Conservation (phyloP, 768 basidiomycete species). For the Termitomyces bulborhizus region DNA sequence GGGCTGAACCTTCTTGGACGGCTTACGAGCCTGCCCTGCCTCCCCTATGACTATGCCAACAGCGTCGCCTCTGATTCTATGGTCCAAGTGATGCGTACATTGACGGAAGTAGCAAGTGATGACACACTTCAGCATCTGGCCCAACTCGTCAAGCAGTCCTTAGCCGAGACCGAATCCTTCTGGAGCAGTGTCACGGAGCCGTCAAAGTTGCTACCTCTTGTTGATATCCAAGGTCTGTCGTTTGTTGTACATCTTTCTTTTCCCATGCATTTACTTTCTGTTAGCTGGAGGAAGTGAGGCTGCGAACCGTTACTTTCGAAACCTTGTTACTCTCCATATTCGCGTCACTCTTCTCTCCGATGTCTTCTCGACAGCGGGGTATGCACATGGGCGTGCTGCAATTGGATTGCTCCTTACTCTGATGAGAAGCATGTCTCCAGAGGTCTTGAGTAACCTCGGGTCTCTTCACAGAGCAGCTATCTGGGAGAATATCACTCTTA, state of each 20-base stretch:
- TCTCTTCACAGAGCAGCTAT: constrained; percentile 74
- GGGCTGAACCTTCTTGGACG: constrained; percentile 70
- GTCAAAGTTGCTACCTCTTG: constrained; percentile 59
- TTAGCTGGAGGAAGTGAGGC: constrained; percentile 40
- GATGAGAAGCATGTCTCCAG: constrained; percentile 54
- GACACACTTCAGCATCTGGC: constrained; percentile 70
- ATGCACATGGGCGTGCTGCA: constrained; percentile 73
- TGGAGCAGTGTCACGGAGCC: constrained; percentile 50
- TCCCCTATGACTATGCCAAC: constrained; percentile 85
- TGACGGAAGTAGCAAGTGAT: constrained; percentile 80
- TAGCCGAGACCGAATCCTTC: constrained; percentile 64
- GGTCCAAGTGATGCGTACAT: constrained; percentile 81
- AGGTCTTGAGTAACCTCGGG: constrained; percentile 70
- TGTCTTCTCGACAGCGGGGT: constrained; percentile 78
- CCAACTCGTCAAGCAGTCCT: constrained; percentile 60
- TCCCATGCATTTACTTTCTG: constrained; percentile 7
- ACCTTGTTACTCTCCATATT: constrained; percentile 68
- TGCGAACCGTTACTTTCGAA: constrained; percentile 63
- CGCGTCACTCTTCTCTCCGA: constrained; percentile 82
- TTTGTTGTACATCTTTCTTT: background rate
- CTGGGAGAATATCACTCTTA: constrained; percentile 84
- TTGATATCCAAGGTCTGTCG: constrained; percentile 46
- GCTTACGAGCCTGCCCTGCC: constrained; percentile 76
- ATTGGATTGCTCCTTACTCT: constrained; percentile 71
- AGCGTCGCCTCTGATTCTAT: constrained; percentile 83